Base-by-base conservation (phyloP, 305 asterid species). In the Fraxinus angustifolia region DNA sequence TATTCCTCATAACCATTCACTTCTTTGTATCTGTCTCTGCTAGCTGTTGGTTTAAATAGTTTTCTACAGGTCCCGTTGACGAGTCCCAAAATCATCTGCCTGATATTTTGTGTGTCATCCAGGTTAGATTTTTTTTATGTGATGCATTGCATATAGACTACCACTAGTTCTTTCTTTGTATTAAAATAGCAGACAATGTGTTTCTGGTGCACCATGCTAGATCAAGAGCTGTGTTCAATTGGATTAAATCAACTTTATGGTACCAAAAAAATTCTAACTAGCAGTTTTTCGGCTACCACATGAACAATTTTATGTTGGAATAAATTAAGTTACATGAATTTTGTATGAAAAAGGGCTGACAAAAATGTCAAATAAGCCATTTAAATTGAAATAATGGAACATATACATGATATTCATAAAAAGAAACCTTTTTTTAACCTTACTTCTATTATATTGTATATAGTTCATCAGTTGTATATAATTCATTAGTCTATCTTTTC, bases 31-130 rank as follows among this genome's bases (percentile, higher is more conserved):
- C 30, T 50, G 19, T 79, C 17, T 26, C 33, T 74, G 79, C 76
- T 77, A 33, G 73, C 34, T 58, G 72, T 82, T 36, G 38, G 78
- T 78, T 83, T 75, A 85, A 84, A 67, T 78, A 80, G 78, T 45
- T 77, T 87, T 82, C 77, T 33, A 56, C 96, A 95, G 99, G 98
- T 79, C 97, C 97, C 26, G 97, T 95, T 80, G 97, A 95, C 12
- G 95, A 92, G 92, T 87, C 97, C 62, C 85, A 88, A 79, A 95
- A 90, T 81, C 90, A 87, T 83, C 97, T 93, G 79, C 98, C 97
- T 40, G 98, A 91, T 88, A 95, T 93, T 82, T 89, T 94, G 17
- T 94, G 97, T 87, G 97, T 93, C 42, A 81, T 93, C 88, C 98
- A 94, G 97, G 98, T 94, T 80, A 81, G 80, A 82, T 23, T 35